phyloP scores from a whole-genome alignment of 257 asterid species.

The Capsicum pubescens region DNA sequence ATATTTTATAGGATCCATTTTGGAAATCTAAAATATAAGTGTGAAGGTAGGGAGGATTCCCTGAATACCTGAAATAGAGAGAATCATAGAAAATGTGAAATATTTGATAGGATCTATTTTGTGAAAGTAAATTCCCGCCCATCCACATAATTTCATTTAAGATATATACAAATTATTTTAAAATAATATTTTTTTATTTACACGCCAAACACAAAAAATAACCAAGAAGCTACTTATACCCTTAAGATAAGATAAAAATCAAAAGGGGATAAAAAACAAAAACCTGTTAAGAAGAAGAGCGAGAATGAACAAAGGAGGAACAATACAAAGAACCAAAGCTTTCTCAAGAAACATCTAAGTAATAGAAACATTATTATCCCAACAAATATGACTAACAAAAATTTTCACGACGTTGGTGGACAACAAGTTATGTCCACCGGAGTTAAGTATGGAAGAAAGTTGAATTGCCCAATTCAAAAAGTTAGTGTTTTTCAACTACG shows the following conservation, averaged over 20 bases:
- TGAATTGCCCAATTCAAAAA: slow-evolving; percentile 81
- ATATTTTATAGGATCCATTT: too few species aligned
- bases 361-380: slow-evolving; percentile 72
- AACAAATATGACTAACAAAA: slow-evolving; percentile 82
- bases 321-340: slow-evolving; percentile 67
- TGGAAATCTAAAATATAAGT: too few species aligned
- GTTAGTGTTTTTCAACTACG: slow-evolving; percentile 75
- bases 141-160: too few species aligned
- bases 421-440: slow-evolving; percentile 74
- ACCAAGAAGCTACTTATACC: too few species aligned
- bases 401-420: slow-evolving; percentile 72
- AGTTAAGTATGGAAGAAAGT: slow-evolving; percentile 62
- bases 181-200: too few species aligned
- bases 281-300: slow-evolving; percentile 82
- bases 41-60: too few species aligned
- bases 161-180: too few species aligned
- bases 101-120: too few species aligned
- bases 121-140: too few species aligned
- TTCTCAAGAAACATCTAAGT: slow-evolving; percentile 94
- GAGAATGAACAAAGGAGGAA: slow-evolving; percentile 81
- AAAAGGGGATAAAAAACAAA: neutral
- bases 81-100: too few species aligned
- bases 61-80: too few species aligned
- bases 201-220: too few species aligned
- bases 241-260: neutral